phyloP scores from a whole-genome alignment of 2,329 filamentous ascomycete species.

The Neofusicoccum laricinum region DNA sequence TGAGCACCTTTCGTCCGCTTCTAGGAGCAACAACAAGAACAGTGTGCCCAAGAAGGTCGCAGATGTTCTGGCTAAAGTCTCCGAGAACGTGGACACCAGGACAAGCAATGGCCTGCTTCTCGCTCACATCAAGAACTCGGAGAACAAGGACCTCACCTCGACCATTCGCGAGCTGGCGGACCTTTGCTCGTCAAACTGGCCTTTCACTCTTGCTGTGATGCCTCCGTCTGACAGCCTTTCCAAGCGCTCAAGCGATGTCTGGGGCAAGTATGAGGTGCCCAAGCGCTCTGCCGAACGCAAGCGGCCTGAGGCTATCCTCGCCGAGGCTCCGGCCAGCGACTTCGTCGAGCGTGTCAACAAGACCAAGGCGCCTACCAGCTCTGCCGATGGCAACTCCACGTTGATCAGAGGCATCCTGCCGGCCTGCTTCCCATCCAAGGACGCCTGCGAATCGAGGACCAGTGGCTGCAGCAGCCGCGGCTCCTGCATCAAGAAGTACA shows the following conservation, averaged over 20 bases:
- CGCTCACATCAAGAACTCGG: conserved; percentile 10
- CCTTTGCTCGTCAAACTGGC: conserved; percentile 17
- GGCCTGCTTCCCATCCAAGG: conserved; percentile 69
- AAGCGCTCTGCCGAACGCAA: conserved; percentile 13
- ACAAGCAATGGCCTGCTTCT: conserved; percentile 6
- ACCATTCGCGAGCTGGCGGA: conserved; percentile 7
- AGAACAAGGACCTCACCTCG: conserved; percentile 1
- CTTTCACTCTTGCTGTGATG: conserved; percentile 38
- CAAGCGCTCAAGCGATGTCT: conserved; percentile 34
- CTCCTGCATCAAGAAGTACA: conserved; percentile 66
- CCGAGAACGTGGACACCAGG: conserved; percentile 6
- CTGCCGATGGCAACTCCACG: conserved; percentile 20
- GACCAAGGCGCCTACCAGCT: conserved; percentile 25
- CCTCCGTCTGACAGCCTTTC: conserved; percentile 26
- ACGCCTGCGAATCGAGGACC: conserved; percentile 67
- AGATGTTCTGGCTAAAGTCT: neutral
- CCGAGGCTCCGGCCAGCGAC: conserved; percentile 4
- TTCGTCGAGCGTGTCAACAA: conserved; percentile 21
- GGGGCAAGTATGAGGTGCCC: conserved; percentile 30
- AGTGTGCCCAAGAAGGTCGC: neutral
- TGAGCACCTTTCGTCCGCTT: conserved; percentile 17
- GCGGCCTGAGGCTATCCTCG: conserved; percentile 5
- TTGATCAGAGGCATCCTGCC: conserved; percentile 56
- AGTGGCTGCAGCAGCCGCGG: conserved; percentile 82
- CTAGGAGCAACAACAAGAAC: neutral